Base-by-base conservation (phyloP, 495 filamentous ascomycete genomes). In the Oidiodendron maius region DNA sequence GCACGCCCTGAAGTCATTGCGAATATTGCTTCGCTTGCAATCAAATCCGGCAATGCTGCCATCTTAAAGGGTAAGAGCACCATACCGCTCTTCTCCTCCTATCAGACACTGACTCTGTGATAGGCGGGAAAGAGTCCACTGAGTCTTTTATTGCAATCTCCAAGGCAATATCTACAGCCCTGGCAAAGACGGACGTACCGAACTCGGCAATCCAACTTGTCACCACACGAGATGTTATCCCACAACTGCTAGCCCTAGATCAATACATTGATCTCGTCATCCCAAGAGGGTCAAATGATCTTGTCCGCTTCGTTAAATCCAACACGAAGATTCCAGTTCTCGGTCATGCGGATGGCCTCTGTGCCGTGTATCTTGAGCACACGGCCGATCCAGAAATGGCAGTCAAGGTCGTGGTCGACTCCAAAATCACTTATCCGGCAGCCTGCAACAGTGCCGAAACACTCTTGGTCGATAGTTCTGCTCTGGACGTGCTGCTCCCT, bases 1-100 rank as follows among this genome's bases (percentile, higher is more conserved):
- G 94, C 94, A 18, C 86, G 93, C 23, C 93, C 93, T 8, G 93
- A 99, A 64, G 94, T 99, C 47, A 99, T 99, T 63, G 93, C 94
- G 36, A 99, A 99, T 60, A 97, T 99, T 51, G 88, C 91, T 45
- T 85, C 94, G n/a, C 74, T 99, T 28, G 89, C 94, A 10, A 84
- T 99, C 54, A 99, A 99, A 64, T 96, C 93, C 13, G 93, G 89
- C 46, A 99, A 99, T 70, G 85, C 93, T 21, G 93, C 91, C 47
- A 97, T 99, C 51, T 69, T 99, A 39, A 99, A 99, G 77, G 91
- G 82, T 72, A 97, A 99, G 77, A 91, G 82, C 71, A 61, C n/a
- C 42, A 2, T 28, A n/a, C 2, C 34, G 3, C 26, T 22, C 4
- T 11, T 25, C 3, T 13, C 40, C 50, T 25, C 10, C 42, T 6